Base-by-base conservation (phyloP, 768 basidiomycete species). In the Amanita inopinata region DNA sequence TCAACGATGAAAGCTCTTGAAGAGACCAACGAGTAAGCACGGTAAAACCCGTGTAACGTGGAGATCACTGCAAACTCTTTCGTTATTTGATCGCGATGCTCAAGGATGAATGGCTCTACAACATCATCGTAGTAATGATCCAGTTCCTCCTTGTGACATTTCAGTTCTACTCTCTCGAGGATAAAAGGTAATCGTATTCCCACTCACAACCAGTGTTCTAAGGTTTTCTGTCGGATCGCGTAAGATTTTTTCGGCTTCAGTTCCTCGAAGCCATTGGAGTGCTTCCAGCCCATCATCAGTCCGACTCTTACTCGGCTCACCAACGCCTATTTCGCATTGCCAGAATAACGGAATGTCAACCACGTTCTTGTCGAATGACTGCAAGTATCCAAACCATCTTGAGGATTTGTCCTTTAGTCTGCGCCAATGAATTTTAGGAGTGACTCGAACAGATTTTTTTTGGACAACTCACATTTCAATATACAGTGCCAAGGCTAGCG, bases 1-100 rank as follows among this genome's bases (percentile, higher is more conserved):
- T 93, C 90, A 47, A 90, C 76, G 46, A 86, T 65, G 61, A 93
- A 93, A 2, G 87, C 82, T 28, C 90, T 71, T 3, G 87, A 83
- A 2, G 80, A 83, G 38, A 93, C 84, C 24, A 91, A 70, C 1
- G 66, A 63, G 54, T 66, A 74, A 7, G 80, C 75, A 38, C 69
- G 63, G 39, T 66, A 59, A 54, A 81, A 82, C 0, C 65, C 70
- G 32, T 48, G 44, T 44, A 70, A 37, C 3, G 56, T 58, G 24
- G 63, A 59, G 27, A 15, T 33, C 35, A 35, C 38, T 23, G 35
- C 24, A 30, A 35, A 44, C 36, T 38, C 22, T 27, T 30, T 39
- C 30, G 40, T 25, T 25, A 43, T 44, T 27, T 35, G 45, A 45
- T 43, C 41, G 23, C 47, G 35, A 50, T 50, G 55, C 31, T 33